Base-by-base conservation (phyloP, 2,329 filamentous ascomycete genomes). In the Lachnellula occidentalis region DNA sequence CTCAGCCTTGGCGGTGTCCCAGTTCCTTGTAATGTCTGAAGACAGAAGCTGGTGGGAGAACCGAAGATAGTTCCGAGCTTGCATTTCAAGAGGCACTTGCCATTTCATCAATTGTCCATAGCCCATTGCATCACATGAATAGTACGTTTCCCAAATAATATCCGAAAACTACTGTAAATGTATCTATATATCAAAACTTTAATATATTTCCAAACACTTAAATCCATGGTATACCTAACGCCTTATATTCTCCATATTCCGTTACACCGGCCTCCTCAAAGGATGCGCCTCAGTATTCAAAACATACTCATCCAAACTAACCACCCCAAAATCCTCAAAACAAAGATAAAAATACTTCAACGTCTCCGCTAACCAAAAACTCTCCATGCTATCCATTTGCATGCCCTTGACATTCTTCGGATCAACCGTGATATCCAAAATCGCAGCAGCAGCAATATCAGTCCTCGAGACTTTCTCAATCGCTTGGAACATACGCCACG, bases 361-460 rank as follows among this genome's bases (percentile, higher is more conserved):
- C 54, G 83, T 80, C 69, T 87, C 83, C 0, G 83, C 83, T 64
- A 86, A 81, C 69, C 83, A 77, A 66, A 85, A 87, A 58, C 62
- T 65, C 68, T 87, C 83, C 72, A 82, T 81, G 36, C 74, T 74
- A 64, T 87, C 82, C 49, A 72, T 67, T 50, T 71, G 57, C 50
- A 57, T 50, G 0, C 50, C 51, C 27, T 57, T 51, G 3, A 53
- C 37, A n/a, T 54, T 50, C 19, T 85, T 79, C n/a, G 81, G 81
- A 14, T 43, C 41, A 15, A 59, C 47, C 24, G 61, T 67, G 3
- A 77, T 73, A 60, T 78, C 73, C 4, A 62, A 53, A 21, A 77
- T 70, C 1, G 72, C 71, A 4, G 74, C 74, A 53, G 75, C 69
- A 1, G 71, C 75, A 53, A 74, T 71, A 0, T 70, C 64, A 6